These are phyloP conservation scores for Kluyveromyces starmeri DNA, from an alignment of 805 yeast genomes.

Conservation along the genomic window DNA sequence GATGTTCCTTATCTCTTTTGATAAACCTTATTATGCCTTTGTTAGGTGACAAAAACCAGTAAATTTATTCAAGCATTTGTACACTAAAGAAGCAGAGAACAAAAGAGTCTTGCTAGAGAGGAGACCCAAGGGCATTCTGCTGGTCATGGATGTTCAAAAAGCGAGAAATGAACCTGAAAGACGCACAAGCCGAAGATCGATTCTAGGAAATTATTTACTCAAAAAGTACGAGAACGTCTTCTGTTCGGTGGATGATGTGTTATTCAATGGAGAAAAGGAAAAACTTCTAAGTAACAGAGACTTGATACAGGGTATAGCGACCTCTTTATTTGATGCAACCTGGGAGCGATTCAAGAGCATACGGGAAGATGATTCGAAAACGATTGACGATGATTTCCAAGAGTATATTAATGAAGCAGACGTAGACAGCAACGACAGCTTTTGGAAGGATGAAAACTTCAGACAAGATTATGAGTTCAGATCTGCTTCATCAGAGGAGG, in stretches of 20 bases:
- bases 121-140: too few relatives aligned
- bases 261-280: conserved; percentile 5
- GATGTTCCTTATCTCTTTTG: too few relatives aligned
- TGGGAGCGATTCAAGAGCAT: conserved; percentile 29
- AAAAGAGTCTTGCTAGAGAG: too few relatives aligned
- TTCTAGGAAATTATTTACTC: conserved; percentile 17
- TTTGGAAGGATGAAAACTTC: conserved; percentile 20
- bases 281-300: conserved; percentile 18
- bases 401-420: conserved; percentile 9
- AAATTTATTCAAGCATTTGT: too few relatives aligned
- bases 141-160: neutral
- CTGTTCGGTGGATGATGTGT: conserved; percentile 19
- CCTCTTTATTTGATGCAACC: conserved; percentile 37
- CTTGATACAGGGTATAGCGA: conserved; percentile 33
- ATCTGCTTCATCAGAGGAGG: conserved; percentile 8
- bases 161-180: conserved; percentile 1
- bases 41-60: too few relatives aligned
- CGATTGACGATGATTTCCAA: conserved; percentile 10
- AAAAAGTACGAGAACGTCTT: conserved; percentile 21
- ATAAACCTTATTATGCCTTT: too few relatives aligned
- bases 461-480: conserved; percentile 13
- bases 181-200: conserved; percentile 10
- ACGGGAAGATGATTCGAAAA: conserved; percentile 10
- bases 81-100: too few relatives aligned
- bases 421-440: conserved; percentile 21